These are phyloP conservation scores for Chlorella sp. DNA, from an alignment of 139 green algal genomes.

Conservation along the genomic window DNA sequence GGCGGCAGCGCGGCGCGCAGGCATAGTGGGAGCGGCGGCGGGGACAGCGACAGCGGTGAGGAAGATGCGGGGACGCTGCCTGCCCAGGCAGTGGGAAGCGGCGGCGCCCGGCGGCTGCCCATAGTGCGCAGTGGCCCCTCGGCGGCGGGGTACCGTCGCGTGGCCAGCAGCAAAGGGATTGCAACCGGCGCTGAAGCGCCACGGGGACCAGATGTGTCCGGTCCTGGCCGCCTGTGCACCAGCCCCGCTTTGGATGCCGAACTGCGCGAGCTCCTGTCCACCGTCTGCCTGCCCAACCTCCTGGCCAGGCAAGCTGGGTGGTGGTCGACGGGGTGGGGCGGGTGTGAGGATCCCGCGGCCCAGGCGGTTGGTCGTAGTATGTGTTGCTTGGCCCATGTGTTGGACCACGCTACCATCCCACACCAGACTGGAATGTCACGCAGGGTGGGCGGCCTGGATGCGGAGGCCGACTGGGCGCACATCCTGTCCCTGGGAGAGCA, in stretches of 20 bases:
- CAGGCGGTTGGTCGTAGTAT: too few relatives aligned
- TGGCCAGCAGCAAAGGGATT: not conserved
- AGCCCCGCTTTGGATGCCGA: constrained; percentile 50
- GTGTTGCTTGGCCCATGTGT: too few relatives aligned
- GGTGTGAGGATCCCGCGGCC: not conserved
- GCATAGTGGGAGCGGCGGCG: not conserved
- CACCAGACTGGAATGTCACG: too few relatives aligned
- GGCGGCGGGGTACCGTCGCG: not conserved
- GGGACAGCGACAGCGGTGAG: constrained; percentile 6
- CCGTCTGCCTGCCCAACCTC: constrained; percentile 58
- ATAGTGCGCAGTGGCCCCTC: not conserved
- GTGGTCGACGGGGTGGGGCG: not conserved
- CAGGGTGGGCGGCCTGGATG: constrained; percentile 72
- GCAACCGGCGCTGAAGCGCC: not conserved
- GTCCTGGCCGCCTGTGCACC: not conserved
- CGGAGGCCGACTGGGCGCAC: constrained; percentile 75
- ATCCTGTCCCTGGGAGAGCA: constrained; percentile 84
- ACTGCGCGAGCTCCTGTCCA: constrained; percentile 59
- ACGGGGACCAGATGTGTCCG: not conserved
- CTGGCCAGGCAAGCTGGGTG: constrained; percentile 35
- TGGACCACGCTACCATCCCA: too few relatives aligned
- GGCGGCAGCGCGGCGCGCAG: not conserved
- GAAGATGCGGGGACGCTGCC: not conserved
- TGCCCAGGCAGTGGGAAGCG: not conserved
- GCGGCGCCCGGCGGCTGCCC: not conserved